Evolutionary conservation across 108 stramenopile species (phyloP), one percentile per base, ranked within the genome.

Genomic region (Pelagomonas calceolata): DNA sequence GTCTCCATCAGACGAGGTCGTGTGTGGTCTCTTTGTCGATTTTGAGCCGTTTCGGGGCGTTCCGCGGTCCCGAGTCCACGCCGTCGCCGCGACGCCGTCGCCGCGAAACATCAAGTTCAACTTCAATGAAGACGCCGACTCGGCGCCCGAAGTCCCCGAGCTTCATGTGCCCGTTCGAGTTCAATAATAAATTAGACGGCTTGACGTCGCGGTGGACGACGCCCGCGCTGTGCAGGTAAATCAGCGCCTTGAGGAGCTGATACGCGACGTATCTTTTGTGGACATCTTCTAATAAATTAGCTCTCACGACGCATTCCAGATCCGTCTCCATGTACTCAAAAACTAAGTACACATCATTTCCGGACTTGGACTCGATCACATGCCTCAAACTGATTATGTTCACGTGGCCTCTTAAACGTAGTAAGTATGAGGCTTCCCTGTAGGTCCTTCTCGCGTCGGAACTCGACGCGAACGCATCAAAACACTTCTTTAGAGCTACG

Each of bases 251-350:
- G 31, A 86, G 66, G 34, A 86, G 75, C 66, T 86, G 85, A 64
- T 85, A 86, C 18, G 81, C 79, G 32, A 85, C 80, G 67, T 85
- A 85, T 36, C 84, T 85, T 75, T 85, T 86, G 81, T 86, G 85
- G 7, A 86, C 81, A 30, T 86, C 84, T 69, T 84, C 82, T 36
- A 86, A 76, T 26, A 86, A 85, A 66, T 79, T 77, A 17, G 85
- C 85, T 29, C 85, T 74, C 31, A 86, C 84, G 26, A 86, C 84
- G 31, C 84, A 84, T 67, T 86, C 84, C 4, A 86, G 80, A 43
- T 86, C 85, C 31, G 84, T 80, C 36, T 82, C 81, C 85, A 86
- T 85, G 64, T 85, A 84, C 66, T 86, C 84, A 36, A 86, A 86
- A 1, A 78, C 83, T 0, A 86, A 68, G 78, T 85, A 86, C 4